Evolutionary conservation across 2,329 filamentous ascomycete genomes (phyloP).

Genomic region (Arthrobotrys sphaeroides): DNA sequence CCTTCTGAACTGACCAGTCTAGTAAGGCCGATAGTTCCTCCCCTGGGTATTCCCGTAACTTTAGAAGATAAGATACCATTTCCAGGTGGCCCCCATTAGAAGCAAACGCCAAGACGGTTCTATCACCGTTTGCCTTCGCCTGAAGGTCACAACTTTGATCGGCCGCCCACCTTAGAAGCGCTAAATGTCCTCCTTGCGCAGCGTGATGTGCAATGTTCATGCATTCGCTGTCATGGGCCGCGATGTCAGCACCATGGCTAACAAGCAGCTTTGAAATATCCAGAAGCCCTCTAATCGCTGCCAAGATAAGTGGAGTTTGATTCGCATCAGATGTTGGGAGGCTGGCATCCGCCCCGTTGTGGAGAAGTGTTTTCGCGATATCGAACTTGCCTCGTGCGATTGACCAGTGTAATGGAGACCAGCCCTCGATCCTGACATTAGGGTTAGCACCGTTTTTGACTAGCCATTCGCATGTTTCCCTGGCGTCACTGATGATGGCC

Average conservation of each 20-base stretch:
- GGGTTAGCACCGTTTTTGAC: constrained; percentile 7
- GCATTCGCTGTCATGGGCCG: constrained; percentile 2
- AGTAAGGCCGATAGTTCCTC: background rate
- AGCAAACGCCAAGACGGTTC: background rate
- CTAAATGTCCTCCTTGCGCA: constrained; percentile 3
- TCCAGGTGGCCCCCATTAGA: background rate
- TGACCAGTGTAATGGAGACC: constrained; percentile 23
- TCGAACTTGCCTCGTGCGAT: background rate
- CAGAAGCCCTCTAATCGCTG: constrained; percentile 1
- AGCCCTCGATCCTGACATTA: constrained; percentile 1
- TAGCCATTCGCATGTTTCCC: background rate
- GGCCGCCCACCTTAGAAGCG: constrained; percentile 10
- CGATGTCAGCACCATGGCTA: background rate
- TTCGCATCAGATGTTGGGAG: background rate
- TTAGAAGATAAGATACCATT: constrained; percentile 6
- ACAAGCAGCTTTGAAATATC: constrained; percentile 23
- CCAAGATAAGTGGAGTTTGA: constrained; percentile 17
- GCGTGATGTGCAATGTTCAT: constrained; percentile 6
- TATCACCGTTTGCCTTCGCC: constrained; percentile 6
- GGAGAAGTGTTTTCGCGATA: constrained; percentile 9
- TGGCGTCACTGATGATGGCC: constrained; percentile 10
- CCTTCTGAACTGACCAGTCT: constrained; percentile 12
- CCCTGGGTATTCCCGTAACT: background rate
- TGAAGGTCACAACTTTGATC: constrained; percentile 1
- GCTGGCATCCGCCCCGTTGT: constrained; percentile 2